These are phyloP conservation scores for Penicillium freii DNA, from an alignment of 2,329 filamentous ascomycete genomes.

Conservation along the genomic window DNA sequence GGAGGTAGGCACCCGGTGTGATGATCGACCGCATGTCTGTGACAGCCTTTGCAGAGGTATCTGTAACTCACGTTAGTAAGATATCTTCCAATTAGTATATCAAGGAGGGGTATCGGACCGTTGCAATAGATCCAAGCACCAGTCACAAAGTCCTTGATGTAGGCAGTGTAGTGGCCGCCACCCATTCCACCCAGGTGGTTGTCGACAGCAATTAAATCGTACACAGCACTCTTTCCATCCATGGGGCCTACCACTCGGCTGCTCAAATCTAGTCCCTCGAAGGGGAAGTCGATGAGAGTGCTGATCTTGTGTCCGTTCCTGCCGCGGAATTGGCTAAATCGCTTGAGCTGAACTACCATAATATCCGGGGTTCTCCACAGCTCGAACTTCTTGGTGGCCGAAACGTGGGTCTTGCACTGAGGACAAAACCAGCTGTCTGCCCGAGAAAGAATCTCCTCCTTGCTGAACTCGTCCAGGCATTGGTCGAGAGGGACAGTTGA, in stretches of 20 bases:
- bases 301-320: slow-evolving; percentile 84
- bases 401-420: slow-evolving; percentile 87
- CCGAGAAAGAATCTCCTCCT: slow-evolving; percentile 88
- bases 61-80: slow-evolving; percentile 55
- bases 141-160: slow-evolving; percentile 87
- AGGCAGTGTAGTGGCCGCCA: slow-evolving; percentile 94
- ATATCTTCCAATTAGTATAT: background rate
- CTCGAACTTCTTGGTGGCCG: slow-evolving; percentile 94
- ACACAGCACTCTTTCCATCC: slow-evolving; percentile 76
- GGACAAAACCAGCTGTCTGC: slow-evolving; percentile 98
- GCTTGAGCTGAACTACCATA: slow-evolving; percentile 89
- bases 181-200: slow-evolving; percentile 92
- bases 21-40: slow-evolving; percentile 63
- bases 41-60: slow-evolving; percentile 65
- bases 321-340: slow-evolving; percentile 73
- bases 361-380: slow-evolving; percentile 97
- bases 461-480: slow-evolving; percentile 91
- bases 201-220: slow-evolving; percentile 93
- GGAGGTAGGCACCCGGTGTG: slow-evolving; percentile 77
- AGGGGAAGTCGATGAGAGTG: slow-evolving; percentile 84
- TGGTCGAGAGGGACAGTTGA: slow-evolving; percentile 79
- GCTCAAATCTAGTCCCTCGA: slow-evolving; percentile 80
- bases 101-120: slow-evolving; percentile 54
- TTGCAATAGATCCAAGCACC: slow-evolving; percentile 95
- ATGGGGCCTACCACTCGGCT: slow-evolving; percentile 76